phyloP scores from a whole-genome alignment of 2,329 filamentous ascomycete genomes.

The Fusarium redolens region DNA sequence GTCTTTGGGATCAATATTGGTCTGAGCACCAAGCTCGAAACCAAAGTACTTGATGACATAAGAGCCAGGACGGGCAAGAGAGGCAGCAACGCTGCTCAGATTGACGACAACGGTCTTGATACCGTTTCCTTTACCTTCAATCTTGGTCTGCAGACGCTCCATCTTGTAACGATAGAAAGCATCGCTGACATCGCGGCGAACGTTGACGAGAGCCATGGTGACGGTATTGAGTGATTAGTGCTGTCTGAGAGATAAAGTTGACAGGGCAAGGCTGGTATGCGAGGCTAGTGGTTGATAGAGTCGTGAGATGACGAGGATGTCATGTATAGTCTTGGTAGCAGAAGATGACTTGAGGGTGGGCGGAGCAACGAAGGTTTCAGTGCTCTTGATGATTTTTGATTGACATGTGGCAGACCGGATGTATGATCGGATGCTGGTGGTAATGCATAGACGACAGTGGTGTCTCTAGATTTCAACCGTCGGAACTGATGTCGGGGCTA shows the following conservation, averaged over 20 bases:
- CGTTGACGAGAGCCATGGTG: constrained; percentile 98
- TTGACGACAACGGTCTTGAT: constrained; percentile 99
- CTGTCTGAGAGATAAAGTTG: constrained; percentile 32
- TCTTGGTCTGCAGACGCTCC: constrained; percentile 98
- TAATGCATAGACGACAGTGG: constrained; percentile 67
- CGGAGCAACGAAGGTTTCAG: constrained; percentile 62
- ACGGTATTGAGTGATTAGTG: constrained; percentile 52
- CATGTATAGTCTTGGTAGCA: constrained; percentile 53
- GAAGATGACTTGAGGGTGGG: constrained; percentile 51
- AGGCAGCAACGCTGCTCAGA: constrained; percentile 90
- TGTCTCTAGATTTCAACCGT: constrained; percentile 77
- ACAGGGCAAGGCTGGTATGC: constrained; percentile 27
- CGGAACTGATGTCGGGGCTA: constrained; percentile 88
- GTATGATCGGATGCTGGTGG: constrained; percentile 60
- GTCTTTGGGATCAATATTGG: constrained; percentile 95
- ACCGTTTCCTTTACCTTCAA: constrained; percentile 99
- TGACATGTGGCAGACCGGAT: constrained; percentile 67
- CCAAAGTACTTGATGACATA: constrained; percentile 99
- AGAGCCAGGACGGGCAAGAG: constrained; percentile 89
- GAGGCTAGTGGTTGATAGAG: constrained; percentile 32
- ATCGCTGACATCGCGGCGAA: constrained; percentile 97
- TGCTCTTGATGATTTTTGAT: constrained; percentile 64
- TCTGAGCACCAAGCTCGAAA: constrained; percentile 98
- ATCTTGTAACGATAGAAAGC: constrained; percentile 99
- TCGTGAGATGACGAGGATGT: constrained; percentile 48